phyloP scores from a whole-genome alignment of 2,329 filamentous ascomycete genomes.

The Colletotrichum echinochloae region DNA sequence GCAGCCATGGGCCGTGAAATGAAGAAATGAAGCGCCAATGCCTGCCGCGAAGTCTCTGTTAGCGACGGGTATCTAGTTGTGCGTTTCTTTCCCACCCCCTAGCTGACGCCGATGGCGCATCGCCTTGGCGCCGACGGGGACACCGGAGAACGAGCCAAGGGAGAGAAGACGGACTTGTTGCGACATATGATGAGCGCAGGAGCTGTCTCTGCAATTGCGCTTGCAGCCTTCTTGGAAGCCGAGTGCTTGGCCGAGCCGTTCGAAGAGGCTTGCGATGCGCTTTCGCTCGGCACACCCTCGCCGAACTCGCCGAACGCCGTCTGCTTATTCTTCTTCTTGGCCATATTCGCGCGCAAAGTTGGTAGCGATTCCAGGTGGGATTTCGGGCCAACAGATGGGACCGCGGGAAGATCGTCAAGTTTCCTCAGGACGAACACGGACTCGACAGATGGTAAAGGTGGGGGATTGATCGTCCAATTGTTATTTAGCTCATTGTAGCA shows the following conservation, averaged over 20 bases:
- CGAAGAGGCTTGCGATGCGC: constrained; percentile 27
- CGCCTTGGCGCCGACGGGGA: neutral
- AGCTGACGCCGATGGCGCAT: neutral
- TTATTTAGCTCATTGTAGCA: constrained; percentile 38
- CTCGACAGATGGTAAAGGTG: constrained; percentile 21
- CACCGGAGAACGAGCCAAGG: constrained; percentile 11
- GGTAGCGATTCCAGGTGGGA: neutral
- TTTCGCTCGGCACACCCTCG: constrained; percentile 40
- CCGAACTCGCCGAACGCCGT: constrained; percentile 46
- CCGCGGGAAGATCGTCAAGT: constrained; percentile 21
- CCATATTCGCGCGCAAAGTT: constrained; percentile 50
- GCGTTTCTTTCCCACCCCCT: neutral
- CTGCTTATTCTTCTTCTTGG: constrained; percentile 61
- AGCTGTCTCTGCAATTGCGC: constrained; percentile 51
- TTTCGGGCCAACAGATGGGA: neutral
- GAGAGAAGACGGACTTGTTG: constrained; percentile 70
- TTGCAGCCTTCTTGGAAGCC: constrained; percentile 42
- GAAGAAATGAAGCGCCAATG: constrained; percentile 89
- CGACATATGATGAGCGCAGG: constrained; percentile 72
- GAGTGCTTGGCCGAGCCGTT: constrained; percentile 23
- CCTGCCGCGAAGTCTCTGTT: constrained; percentile 56
- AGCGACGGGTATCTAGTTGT: constrained; percentile 14
- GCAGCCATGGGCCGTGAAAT: constrained; percentile 86
- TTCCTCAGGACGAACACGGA: constrained; percentile 5
- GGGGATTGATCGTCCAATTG: constrained; percentile 36